phyloP scores from a whole-genome alignment of 1,139 yeast genomes.

The Entelexis paramagnoliae region DNA sequence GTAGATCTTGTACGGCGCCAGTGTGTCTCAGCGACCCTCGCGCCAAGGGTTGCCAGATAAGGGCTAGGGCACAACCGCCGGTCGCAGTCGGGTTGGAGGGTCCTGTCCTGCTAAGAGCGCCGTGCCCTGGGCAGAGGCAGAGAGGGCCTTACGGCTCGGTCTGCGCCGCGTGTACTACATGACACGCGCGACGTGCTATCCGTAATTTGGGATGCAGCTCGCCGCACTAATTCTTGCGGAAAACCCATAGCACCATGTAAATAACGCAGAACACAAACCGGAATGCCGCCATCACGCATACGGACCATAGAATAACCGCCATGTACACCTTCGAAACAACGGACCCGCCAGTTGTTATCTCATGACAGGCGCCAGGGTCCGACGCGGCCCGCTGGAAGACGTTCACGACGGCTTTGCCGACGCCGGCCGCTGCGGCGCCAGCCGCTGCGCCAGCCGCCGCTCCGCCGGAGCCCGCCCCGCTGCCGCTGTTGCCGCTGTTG shows the following conservation, averaged over 20 bases:
- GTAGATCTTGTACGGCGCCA: not conserved
- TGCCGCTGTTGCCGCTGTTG: not conserved
- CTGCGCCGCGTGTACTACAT: too few species aligned
- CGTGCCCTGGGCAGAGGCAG: too few species aligned
- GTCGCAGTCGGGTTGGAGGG: too few species aligned
- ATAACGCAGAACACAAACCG: constrained; percentile 46
- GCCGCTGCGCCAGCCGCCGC: not conserved
- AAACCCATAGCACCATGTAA: constrained; percentile 29
- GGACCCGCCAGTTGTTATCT: constrained; percentile 21
- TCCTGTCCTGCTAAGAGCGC: too few species aligned
- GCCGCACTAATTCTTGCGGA: constrained; percentile 24
- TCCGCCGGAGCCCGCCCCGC: not conserved
- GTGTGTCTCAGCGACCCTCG: not conserved
- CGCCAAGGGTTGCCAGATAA: not conserved
- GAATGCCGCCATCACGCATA: constrained; percentile 63
- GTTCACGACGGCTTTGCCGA: not conserved
- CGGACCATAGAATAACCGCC: constrained; percentile 69
- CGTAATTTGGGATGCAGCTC: too few species aligned
- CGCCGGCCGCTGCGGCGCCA: not conserved
- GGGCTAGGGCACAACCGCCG: not conserved
- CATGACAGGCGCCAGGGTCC: constrained; percentile 16
- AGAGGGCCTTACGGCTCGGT: too few species aligned
- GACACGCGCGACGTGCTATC: too few species aligned
- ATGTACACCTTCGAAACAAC: constrained; percentile 38
- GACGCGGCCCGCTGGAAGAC: constrained; percentile 13